A percentile compares a stretch with the other conserved stretches of the same genome.
Conservation (phyloP, 108 stramenopile genomes). For the Fragilaria crotonensis region DNA sequence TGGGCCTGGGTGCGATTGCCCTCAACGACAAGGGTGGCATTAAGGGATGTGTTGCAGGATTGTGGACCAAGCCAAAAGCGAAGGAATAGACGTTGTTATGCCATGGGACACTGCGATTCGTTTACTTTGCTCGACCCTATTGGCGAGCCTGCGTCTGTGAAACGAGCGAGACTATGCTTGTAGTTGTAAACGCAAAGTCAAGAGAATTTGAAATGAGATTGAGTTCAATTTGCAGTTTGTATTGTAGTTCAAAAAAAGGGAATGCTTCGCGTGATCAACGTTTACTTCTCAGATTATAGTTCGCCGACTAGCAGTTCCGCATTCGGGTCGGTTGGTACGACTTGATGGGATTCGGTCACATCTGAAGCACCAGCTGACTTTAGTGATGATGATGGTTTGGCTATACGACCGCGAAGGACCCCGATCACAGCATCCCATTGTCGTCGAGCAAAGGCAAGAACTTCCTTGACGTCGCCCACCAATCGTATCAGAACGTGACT, state of each 20-base stretch:
- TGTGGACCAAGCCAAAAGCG: conserved; percentile 60
- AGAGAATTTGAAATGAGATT: background rate
- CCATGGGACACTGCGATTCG: background rate
- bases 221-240: background rate
- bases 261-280: too few species aligned
- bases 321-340: too few species aligned
- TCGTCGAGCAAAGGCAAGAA: background rate
- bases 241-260: too few species aligned
- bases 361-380: too few species aligned
- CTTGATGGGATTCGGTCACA: too few species aligned
- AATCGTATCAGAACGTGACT: background rate
- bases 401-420: background rate
- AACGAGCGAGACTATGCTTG: background rate
- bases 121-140: background rate
- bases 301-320: too few species aligned
- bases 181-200: background rate
- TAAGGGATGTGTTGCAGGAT: conserved; percentile 62
- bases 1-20: conserved; percentile 58
- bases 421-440: background rate
- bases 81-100: conserved; percentile 8
- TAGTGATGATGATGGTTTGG: background rate
- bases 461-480: background rate
- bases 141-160: background rate
- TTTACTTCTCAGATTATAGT: too few species aligned
- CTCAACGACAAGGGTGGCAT: conserved; percentile 58